Evolutionary conservation across 2,329 filamentous ascomycete species (phyloP), one percentile per base, ranked within the genome.

Genomic region (Cordyceps pruinosa): DNA sequence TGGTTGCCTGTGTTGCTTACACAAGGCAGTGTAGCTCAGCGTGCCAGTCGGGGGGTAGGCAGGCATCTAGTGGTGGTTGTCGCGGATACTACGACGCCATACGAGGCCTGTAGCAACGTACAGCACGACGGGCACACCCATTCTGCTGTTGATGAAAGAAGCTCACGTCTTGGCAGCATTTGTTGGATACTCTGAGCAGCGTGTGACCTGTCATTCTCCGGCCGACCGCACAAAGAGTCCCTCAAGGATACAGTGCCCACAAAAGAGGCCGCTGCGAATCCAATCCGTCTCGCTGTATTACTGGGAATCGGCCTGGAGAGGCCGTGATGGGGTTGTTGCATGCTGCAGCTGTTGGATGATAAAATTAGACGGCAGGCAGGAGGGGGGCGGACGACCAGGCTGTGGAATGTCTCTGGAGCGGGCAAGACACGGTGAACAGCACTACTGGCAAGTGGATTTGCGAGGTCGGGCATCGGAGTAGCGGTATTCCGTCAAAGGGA

Each of bases 191-290:
- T 48, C 32, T 47, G 21, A 23, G 19, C 44, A 56, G 45, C 44
- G 44, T 56, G 35, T 56, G 53, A 56, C 53, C 35, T 56, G 53
- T 56, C 53, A 56, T 48, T 48, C 39, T 32, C 34, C 41, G 13
- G 53, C 19, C 34, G 42, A 35, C n/a, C 13, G 30, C 15, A 30
- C 35, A 13, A 13, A 53, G 9, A 15, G 32, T 28, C 17, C 15
- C n/a, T 39, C 32, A 21, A 28, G 42, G 23, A 35, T 37, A 28
- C 9, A 7, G 35, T 56, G 53, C 13, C 53, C 53, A 56, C 53
- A 56, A 56, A 48, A 48, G 32, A 56, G 3, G 35, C 37, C 32
- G 50, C 26, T 44, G 50, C 39, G n/a, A 47, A 28, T 37, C 41
- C 51, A 45, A 37, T 19, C 41, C 44, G 32, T 46, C 30, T 46